Evolutionary conservation across 2,329 filamentous ascomycete genomes (phyloP).

Genomic region (Fusarium sp.): DNA sequence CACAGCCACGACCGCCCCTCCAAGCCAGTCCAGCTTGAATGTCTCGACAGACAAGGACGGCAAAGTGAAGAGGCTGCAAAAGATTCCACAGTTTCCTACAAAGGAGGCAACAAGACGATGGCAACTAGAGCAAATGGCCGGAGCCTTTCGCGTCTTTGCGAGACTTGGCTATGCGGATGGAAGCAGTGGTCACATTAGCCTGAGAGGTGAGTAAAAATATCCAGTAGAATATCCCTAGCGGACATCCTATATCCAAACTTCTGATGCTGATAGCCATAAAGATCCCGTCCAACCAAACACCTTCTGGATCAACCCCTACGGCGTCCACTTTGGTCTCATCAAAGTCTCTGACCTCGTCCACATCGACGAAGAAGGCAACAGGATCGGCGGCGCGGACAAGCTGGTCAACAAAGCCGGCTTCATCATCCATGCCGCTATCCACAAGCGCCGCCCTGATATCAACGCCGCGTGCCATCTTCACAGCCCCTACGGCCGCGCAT

Average conservation of each 20-base stretch:
- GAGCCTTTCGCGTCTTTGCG: constrained; percentile 60
- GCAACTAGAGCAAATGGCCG: constrained; percentile 53
- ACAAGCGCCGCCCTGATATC: constrained; percentile 71
- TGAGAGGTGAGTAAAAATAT: too few species aligned
- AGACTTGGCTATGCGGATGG: constrained; percentile 58
- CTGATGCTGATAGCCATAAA: too few species aligned
- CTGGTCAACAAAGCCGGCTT: constrained; percentile 76
- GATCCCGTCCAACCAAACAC: constrained; percentile 49
- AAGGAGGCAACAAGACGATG: constrained; percentile 42
- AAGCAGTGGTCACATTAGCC: constrained; percentile 58
- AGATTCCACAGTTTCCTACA: constrained; percentile 30
- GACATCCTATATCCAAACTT: too few species aligned
- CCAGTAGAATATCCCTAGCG: too few species aligned
- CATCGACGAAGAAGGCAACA: constrained; percentile 67
- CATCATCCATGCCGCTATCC: constrained; percentile 73
- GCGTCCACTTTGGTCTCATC: constrained; percentile 72
- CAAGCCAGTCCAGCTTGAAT: constrained; percentile 18
- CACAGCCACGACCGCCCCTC: background rate
- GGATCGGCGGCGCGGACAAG: constrained; percentile 68
- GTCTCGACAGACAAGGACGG: constrained; percentile 18
- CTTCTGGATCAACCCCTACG: constrained; percentile 66
- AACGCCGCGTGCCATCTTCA: constrained; percentile 76
- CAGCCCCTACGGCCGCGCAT: constrained; percentile 71
- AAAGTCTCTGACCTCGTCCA: constrained; percentile 75
- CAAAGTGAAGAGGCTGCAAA: constrained; percentile 28